phyloP scores from a whole-genome alignment of 2,329 filamentous ascomycete species.

The Aspergillus pseudoterreus region DNA sequence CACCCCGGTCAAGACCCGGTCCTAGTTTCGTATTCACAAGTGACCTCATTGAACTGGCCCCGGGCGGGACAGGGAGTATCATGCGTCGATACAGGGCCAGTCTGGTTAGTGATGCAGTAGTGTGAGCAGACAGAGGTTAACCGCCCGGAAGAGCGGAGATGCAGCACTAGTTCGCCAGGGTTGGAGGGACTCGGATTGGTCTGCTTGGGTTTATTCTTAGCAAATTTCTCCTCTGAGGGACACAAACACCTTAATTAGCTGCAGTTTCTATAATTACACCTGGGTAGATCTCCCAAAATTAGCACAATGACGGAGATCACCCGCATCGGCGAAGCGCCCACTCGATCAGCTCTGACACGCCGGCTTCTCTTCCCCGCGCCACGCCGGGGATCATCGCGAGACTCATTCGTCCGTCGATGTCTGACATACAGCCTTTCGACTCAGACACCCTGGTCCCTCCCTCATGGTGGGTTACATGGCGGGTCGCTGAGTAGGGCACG shows the following conservation, averaged over 20 bases:
- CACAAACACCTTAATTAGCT: not conserved
- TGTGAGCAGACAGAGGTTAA: not conserved
- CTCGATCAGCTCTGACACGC: not conserved
- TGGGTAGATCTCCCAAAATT: slow-evolving; percentile 8
- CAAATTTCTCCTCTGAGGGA: slow-evolving; percentile 1
- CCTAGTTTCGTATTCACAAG: not conserved
- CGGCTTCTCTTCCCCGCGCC: not conserved
- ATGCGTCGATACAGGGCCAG: not conserved
- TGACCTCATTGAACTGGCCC: not conserved
- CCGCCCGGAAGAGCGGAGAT: not conserved
- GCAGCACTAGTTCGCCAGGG: slow-evolving; percentile 3
- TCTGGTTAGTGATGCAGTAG: not conserved
- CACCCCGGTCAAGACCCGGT: not conserved
- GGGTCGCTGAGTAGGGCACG: not conserved
- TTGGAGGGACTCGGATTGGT: not conserved
- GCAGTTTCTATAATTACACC: not conserved
- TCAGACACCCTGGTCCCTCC: too few species aligned
- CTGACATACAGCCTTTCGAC: too few species aligned
- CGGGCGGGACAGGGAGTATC: not conserved
- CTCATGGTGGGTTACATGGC: not conserved
- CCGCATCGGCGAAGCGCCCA: not conserved
- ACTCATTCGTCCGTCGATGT: too few species aligned
- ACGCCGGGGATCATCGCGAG: too few species aligned
- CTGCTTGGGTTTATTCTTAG: slow-evolving; percentile 6
- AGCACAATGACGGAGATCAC: slow-evolving; percentile 1